These are phyloP conservation scores for Pythium volutum DNA, from an alignment of 352 stramenopile genomes.

Conservation along the genomic window DNA sequence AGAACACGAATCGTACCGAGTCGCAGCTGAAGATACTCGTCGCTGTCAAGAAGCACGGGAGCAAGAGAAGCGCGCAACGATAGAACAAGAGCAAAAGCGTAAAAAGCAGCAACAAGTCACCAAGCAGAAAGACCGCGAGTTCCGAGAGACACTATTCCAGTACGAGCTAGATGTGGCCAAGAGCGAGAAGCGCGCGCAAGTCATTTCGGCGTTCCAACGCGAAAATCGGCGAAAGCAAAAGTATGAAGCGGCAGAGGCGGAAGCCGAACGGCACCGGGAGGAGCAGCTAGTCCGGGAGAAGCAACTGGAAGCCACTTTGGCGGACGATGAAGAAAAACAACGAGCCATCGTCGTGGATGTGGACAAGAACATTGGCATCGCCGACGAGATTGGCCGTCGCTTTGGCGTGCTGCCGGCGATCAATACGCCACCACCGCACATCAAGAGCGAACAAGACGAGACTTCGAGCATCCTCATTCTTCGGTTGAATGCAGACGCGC, in stretches of 20 bases:
- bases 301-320: background rate
- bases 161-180: constrained; percentile 44
- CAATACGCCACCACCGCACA: constrained; percentile 28
- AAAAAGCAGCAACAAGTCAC: constrained; percentile 41
- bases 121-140: constrained; percentile 49
- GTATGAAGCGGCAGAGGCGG: background rate
- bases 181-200: constrained; percentile 38
- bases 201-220: constrained; percentile 47
- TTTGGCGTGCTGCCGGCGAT: constrained; percentile 57
- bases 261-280: constrained; percentile 3
- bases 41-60: constrained; percentile 13
- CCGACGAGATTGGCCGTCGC: constrained; percentile 43
- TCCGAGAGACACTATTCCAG: constrained; percentile 36
- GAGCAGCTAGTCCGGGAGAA: background rate
- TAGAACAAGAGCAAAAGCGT: constrained; percentile 46
- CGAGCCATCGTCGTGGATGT: constrained; percentile 10
- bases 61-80: constrained; percentile 33
- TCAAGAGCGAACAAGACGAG: constrained; percentile 44
- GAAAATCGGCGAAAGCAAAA: constrained; percentile 35
- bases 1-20: constrained; percentile 35
- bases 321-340: constrained; percentile 2
- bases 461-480: constrained; percentile 47
- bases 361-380: constrained; percentile 32
- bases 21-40: constrained; percentile 28
- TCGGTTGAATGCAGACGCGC: constrained; percentile 31